Base-by-base conservation (phyloP, 495 filamentous ascomycete species). In the Podospora conica region DNA sequence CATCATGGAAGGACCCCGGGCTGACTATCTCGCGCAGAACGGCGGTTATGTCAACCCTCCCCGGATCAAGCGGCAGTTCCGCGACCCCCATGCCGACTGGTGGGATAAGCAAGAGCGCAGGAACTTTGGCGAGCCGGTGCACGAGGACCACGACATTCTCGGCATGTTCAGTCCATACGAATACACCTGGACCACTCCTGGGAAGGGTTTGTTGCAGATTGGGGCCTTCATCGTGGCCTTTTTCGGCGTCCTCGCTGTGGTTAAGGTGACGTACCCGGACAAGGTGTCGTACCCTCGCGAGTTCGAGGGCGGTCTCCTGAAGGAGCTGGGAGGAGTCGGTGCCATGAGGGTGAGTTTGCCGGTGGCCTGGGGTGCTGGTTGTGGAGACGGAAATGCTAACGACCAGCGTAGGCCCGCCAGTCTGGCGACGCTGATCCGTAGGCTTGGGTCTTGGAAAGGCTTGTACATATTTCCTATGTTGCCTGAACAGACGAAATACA, bases 61-160 rank as follows among this genome's bases (percentile, higher is more conserved):
- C 11, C 81, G 80, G 40, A 78, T 91, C 72, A 96, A 95, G 81
- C 91, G 93, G 68, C 85, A 89, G 74, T 88, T 90, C 79, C 91
- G 96, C 75, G 96, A 98, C 75, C 96, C 96, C 40, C 86, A 98
- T 74, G 94, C 79, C 71, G 90, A 92, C 75, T 98, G 93, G 92
- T 98, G 94, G 94, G 93, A 98, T 78, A 90, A 92, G 82, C 93
- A 98, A 75, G 94, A 97, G 76, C 90, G 93, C 71, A 88, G 93
- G 65, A 97, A 98, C 82, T 99, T 88, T 71, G 92, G 92, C 72
- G 96, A 99, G 78, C 90, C 93, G 4, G 86, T 96, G 27, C 94
- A 99, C 77, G 96, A 99, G 79, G 96, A 99, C 78, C 88, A 98
- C 74, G 96, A 99, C 76, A 87, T 97, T 62, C 83, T 98, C 22